Base-by-base conservation (phyloP, 371 early-diverging fungal species). In the Mycotypha africana region DNA sequence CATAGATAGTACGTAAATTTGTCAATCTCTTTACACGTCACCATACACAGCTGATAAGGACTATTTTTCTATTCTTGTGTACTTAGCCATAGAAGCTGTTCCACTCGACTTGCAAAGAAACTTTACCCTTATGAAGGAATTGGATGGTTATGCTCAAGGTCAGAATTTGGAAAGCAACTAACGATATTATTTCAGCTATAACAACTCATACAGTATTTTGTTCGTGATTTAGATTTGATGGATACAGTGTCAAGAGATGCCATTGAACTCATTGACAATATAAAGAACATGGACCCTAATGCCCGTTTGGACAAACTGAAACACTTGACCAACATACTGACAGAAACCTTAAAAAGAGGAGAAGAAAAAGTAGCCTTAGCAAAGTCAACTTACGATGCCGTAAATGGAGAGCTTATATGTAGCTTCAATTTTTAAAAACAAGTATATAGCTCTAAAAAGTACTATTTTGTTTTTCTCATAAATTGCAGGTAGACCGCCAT, bases 301-400 rank as follows among this genome's bases (percentile, higher is more conserved):
- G 68, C 76, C 49, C 69, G 83, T 22, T 56, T 71, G 8, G 70
- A 74, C 44, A 61, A 75, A 28, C 67, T 93, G 40, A 72, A 74
- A 42, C 61, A 66, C 20, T 67, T 93, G 28, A 63, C 66, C 42
- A 81, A 57, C n/a, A 47, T 75, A 26, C 61, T 86, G 19, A 64
- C 68, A 12, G 85, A 84, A 11, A 84, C 81, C 19, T 62, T 90
- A 20, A 85, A 89, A 56, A 80, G 92, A 53, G 89, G 92, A 16
- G 92, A 91, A 56, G 92, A 93, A 35, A 95, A 93, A 49, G 89
- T 93, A 0, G 81, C 86, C 0, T 54, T 95, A 17, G 94, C 94
- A 3, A 82, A 85, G 17, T 85, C 91, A 34, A 91, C 93, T 0
- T 95, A 87, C 51, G 93, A 95, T 46, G 73, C 85, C 50, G 95